A percentile compares a stretch with the other conserved stretches of the same genome.
Evolutionary conservation across 768 basidiomycete species (phyloP).

Genomic region (Kwoniella europaea): DNA sequence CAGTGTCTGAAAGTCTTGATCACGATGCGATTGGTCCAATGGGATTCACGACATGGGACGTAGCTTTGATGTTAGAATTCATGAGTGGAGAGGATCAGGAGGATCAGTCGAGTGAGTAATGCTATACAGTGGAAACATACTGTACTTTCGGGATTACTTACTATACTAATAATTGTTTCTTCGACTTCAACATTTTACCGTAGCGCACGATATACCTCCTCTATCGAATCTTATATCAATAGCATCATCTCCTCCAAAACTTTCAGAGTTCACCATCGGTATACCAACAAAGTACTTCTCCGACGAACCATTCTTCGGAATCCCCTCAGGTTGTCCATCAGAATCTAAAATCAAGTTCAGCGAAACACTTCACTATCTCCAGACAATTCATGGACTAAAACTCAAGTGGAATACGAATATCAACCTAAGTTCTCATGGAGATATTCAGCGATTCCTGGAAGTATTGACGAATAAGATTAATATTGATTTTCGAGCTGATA

Average conservation of each 20-base stretch:
- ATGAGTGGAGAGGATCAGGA: slow-evolving; percentile 33
- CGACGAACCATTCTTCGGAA: slow-evolving; percentile 19
- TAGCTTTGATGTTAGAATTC: slow-evolving; percentile 32
- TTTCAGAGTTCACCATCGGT: slow-evolving; percentile 35
- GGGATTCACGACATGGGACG: slow-evolving; percentile 29
- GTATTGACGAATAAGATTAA: slow-evolving; percentile 31
- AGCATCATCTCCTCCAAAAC: slow-evolving; percentile 24
- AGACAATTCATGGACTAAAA: slow-evolving; percentile 21
- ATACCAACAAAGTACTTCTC: slow-evolving; percentile 36
- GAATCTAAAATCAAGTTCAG: slow-evolving; percentile 29
- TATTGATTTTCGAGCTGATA: slow-evolving; percentile 43
- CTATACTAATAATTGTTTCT: background rate
- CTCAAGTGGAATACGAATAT: slow-evolving; percentile 31
- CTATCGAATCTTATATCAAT: slow-evolving; percentile 27
- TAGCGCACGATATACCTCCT: slow-evolving; percentile 10
- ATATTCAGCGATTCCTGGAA: slow-evolving; percentile 20
- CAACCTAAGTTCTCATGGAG: slow-evolving; percentile 24
- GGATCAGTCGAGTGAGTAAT: slow-evolving; percentile 19
- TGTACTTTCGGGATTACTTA: too few relatives aligned
- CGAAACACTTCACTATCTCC: slow-evolving; percentile 28
- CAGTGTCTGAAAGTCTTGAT: background rate
- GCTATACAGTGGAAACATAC: background rate
- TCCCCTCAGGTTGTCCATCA: slow-evolving; percentile 6
- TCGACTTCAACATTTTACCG: background rate
- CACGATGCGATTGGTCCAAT: slow-evolving; percentile 38